Conservation (phyloP, 345 rosid species). For the Alliaria petiolata region DNA sequence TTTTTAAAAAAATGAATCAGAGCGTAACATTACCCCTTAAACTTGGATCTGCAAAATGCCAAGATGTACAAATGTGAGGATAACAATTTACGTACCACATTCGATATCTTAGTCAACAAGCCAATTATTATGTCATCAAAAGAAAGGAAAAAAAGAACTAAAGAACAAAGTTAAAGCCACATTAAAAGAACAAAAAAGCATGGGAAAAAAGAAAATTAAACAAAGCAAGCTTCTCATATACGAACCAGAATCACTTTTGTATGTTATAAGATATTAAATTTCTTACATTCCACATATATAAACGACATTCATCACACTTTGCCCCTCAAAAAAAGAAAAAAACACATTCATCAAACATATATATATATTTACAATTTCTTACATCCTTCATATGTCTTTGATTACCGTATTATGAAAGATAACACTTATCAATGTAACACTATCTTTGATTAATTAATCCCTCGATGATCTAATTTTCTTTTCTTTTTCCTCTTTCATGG, state of each 20-base stretch:
- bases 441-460: neutral
- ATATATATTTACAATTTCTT: constrained; percentile 5
- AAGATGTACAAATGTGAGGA: too few species aligned
- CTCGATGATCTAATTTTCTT: neutral
- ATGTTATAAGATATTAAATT: neutral
- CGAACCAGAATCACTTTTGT: constrained; percentile 11
- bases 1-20: too few species aligned
- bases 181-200: constrained; percentile 32
- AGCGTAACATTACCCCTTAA: too few species aligned
- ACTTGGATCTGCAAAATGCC: too few species aligned
- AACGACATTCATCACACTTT: constrained; percentile 1
- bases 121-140: constrained; percentile 25
- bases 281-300: neutral
- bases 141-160: constrained; percentile 14
- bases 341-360: neutral
- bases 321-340: neutral
- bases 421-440: too few species aligned
- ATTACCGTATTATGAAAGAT: neutral
- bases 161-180: constrained; percentile 35
- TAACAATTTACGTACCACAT: constrained; percentile 2
- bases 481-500: constrained; percentile 16
- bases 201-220: neutral
- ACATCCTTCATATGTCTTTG: constrained; percentile 1
- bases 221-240: constrained; percentile 26
- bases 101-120: constrained; percentile 34